These are phyloP conservation scores for Apophysomyces sp. DNA, from an alignment of 371 early-diverging fungal genomes.

Conservation along the genomic window DNA sequence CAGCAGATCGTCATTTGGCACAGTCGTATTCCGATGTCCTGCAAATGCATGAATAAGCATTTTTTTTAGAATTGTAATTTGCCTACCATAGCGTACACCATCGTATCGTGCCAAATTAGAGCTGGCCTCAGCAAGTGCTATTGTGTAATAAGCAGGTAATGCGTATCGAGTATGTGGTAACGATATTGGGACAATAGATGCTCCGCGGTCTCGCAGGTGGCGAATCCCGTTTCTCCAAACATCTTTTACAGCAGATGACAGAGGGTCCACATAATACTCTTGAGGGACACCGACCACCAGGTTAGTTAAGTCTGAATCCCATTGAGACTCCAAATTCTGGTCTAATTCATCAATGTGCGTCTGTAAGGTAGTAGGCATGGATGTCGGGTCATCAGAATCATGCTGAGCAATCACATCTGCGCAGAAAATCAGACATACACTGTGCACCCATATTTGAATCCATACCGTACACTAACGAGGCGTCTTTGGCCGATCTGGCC, in stretches of 20 bases:
- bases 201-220: constrained; percentile 59
- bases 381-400: constrained; percentile 65
- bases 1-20: constrained; percentile 33
- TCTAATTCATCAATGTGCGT: constrained; percentile 24
- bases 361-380: constrained; percentile 35
- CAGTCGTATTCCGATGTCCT: constrained; percentile 41
- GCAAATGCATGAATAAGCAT: not conserved
- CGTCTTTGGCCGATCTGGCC: constrained; percentile 56
- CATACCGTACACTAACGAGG: constrained; percentile 55
- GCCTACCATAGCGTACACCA: constrained; percentile 81
- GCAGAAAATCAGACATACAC: not conserved
- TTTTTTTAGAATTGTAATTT: not conserved
- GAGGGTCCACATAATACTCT: constrained; percentile 78
- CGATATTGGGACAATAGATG: constrained; percentile 67
- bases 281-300: constrained; percentile 75
- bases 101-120: constrained; percentile 90
- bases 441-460: not conserved
- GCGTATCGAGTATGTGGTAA: constrained; percentile 72
- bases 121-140: constrained; percentile 91
- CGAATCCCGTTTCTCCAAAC: constrained; percentile 68
- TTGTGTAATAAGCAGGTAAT: constrained; percentile 84
- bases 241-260: constrained; percentile 47
- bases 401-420: constrained; percentile 57
- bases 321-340: constrained; percentile 11
- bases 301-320: constrained; percentile 43